Evolutionary conservation across 805 yeast species (phyloP).

Genomic region (Hanseniaspora taiwanica): DNA sequence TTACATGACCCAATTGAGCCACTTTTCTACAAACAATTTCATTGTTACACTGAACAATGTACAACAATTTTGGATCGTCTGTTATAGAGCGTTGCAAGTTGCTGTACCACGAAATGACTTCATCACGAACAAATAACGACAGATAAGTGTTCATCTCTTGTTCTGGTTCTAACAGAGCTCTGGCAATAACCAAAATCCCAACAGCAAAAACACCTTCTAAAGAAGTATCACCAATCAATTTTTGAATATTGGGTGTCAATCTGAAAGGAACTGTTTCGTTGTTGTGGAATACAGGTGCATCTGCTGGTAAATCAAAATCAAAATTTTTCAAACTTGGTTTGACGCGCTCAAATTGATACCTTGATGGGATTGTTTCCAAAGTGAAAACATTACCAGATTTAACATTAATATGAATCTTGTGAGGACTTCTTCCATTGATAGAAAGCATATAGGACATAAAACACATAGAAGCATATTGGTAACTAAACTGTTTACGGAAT

Average conservation of each 20-base stretch:
- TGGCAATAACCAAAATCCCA: constrained; percentile 70
- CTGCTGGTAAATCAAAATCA: constrained; percentile 26
- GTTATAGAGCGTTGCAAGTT: constrained; percentile 75
- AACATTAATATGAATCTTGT: constrained; percentile 72
- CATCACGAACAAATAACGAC: constrained; percentile 92
- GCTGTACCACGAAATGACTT: constrained; percentile 85
- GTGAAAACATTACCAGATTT: constrained; percentile 86
- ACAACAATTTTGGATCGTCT: constrained; percentile 72
- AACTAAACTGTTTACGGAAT: constrained; percentile 87
- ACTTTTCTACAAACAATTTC: constrained; percentile 74
- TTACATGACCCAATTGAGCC: constrained; percentile 55
- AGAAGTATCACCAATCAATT: constrained; percentile 85
- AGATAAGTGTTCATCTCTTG: constrained; percentile 82
- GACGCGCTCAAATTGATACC: constrained; percentile 38
- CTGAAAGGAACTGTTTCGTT: constrained; percentile 93
- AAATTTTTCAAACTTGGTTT: constrained; percentile 26
- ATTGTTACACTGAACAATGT: constrained; percentile 77
- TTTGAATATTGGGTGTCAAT: constrained; percentile 89
- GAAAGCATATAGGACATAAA: constrained; percentile 92
- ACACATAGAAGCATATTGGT: constrained; percentile 86
- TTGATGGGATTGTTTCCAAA: constrained; percentile 88
- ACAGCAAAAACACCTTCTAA: constrained; percentile 85
- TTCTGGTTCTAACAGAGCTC: constrained; percentile 82
- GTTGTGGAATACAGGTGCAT: constrained; percentile 74
- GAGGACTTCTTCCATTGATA: constrained; percentile 85